Evolutionary conservation across 352 stramenopile genomes (phyloP), one percentile per base, ranked within the genome.

Genomic region (Pythium apleroticum): DNA sequence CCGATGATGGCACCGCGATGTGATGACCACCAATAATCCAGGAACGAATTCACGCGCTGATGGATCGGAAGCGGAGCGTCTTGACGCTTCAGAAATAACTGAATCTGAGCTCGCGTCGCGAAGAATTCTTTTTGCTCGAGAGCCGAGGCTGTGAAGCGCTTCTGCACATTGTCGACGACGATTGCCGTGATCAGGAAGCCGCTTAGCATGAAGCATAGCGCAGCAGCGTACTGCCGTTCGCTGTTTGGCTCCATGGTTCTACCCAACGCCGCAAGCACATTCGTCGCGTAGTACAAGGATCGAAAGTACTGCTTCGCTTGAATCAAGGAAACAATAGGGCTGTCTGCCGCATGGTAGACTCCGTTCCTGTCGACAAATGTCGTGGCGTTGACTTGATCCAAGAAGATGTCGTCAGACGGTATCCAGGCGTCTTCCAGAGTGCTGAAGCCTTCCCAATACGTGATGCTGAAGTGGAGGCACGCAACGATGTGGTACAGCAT

Each of bases 401-500:
- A 17, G 4, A 46, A 46, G 39, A 46, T 46, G 17, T 46, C 39
- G 11, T 46, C 39, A 0, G 39, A 46, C 19, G 39, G 69, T 4
- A 79, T 63, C 72, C 72, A 79, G 4, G 72, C 61, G 28, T 79
- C 72, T 27, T 75, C 62, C 4, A 49, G 49, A 10, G 55, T 2
- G 39, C 66, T 75, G 37, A 71, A 79, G 4, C 72, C 72, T 25
- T 79, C 72, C 28, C 66, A 60, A 30, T 86, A 49, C 14, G 53
- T 74, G 52, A 86, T 69, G 41, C 69, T 66, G 41, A 77, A 79
- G 45, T 75, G 58, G n/a, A 79, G 30, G 20, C 80, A 89, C 1
- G 67, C 73, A 10, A 86, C 73, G 15, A 84, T 46, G 20, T 89
- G 80, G 37, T 86, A 82, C 31, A 88, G 68, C 75, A 88, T 75